Conservation (phyloP, 345 rosid genomes). For the Citrus trifoliata region DNA sequence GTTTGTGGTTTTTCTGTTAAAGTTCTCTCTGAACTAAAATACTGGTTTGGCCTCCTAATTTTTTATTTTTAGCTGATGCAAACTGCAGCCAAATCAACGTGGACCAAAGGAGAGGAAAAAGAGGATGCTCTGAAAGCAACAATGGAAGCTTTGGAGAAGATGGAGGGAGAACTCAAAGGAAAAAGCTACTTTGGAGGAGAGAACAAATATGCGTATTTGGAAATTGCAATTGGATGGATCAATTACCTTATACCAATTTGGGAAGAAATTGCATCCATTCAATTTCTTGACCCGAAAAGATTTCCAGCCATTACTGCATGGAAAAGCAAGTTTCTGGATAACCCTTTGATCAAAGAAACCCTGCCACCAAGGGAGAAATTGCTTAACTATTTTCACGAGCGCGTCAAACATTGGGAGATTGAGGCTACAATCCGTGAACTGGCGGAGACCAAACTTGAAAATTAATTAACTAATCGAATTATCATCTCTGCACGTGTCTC, state of each 20-base stretch:
- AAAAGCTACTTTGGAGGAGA: slow-evolving; percentile 30
- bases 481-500: no score
- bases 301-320: slow-evolving; percentile 28
- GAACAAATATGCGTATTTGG: slow-evolving; percentile 28
- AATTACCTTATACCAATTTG: slow-evolving; percentile 25
- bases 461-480: no score
- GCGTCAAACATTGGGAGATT: no score
- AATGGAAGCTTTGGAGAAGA: slow-evolving; percentile 19
- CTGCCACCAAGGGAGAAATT: slow-evolving; percentile 28
- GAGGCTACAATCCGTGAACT: no score
- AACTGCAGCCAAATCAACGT: no score
- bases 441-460: no score
- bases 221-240: slow-evolving; percentile 31
- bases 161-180: slow-evolving; percentile 29
- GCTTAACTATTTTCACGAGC: slow-evolving; percentile 9
- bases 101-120: slow-evolving; percentile 18
- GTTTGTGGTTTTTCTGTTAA: no score
- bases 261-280: slow-evolving; percentile 26
- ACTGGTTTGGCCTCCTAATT: no score
- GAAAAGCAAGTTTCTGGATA: slow-evolving; percentile 20
- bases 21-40: no score
- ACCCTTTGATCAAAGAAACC: slow-evolving; percentile 22
- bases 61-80: no score
- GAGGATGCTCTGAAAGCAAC: slow-evolving; percentile 1
- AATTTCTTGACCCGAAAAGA: slow-evolving; percentile 13